These are phyloP conservation scores for Sclerotinia glacialis DNA, from an alignment of 2,329 filamentous ascomycete genomes.

Conservation along the genomic window DNA sequence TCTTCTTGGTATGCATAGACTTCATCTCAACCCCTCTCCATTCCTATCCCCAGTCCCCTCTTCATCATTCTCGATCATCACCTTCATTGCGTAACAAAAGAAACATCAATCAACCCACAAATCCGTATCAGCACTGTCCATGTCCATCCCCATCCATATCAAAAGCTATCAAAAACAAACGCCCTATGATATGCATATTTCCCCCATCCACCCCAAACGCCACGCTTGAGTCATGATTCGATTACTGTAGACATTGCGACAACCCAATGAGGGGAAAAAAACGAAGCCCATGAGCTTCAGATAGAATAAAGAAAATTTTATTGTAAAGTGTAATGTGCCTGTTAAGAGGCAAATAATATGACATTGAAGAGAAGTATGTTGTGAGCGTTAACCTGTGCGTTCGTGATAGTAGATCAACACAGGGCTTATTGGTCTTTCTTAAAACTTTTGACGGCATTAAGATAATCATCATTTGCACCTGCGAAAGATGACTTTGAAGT, in stretches of 20 bases:
- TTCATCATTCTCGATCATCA: not conserved
- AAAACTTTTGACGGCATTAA: not conserved
- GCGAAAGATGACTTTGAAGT: not conserved
- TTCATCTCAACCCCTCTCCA: not conserved
- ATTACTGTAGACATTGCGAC: constrained; percentile 1
- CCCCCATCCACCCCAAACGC: constrained; percentile 7
- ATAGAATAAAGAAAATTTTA: constrained; percentile 12
- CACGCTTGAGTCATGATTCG: constrained; percentile 17
- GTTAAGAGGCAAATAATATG: constrained; percentile 17
- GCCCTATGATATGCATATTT: constrained; percentile 13
- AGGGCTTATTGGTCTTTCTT: not conserved
- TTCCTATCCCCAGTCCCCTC: not conserved
- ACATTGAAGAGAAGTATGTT: constrained; percentile 19
- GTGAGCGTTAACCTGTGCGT: not conserved
- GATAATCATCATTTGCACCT: not conserved
- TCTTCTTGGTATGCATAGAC: not conserved
- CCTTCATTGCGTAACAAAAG: not conserved
- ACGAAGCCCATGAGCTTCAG: not conserved
- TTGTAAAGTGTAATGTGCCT: constrained; percentile 10
- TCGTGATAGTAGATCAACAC: not conserved
- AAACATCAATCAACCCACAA: constrained; percentile 1
- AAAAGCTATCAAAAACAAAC: constrained; percentile 2
- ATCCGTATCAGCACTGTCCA: not conserved
- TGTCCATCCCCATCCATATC: not conserved
- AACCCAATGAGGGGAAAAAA: not conserved